phyloP scores from a whole-genome alignment of 805 yeast genomes.

The Lachancea lanzarotensis region DNA sequence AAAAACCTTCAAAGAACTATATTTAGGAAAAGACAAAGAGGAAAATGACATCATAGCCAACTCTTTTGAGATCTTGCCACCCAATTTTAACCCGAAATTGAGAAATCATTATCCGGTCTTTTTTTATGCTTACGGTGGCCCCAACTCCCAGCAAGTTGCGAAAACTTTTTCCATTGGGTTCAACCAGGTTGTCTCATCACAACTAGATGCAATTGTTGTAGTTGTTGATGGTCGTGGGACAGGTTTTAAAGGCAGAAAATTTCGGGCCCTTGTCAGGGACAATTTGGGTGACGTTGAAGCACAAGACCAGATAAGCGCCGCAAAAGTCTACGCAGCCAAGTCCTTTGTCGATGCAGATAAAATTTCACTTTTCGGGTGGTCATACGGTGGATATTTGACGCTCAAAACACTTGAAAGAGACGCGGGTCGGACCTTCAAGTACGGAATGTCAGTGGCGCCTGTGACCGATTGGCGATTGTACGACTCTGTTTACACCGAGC shows the following conservation, averaged over 20 bases:
- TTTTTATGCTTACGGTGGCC: slow-evolving; percentile 92
- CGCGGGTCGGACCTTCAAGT: slow-evolving; percentile 64
- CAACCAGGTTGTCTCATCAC: slow-evolving; percentile 71
- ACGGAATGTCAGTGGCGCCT: slow-evolving; percentile 95
- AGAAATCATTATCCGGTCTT: slow-evolving; percentile 69
- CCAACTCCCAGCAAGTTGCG: slow-evolving; percentile 80
- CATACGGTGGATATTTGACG: slow-evolving; percentile 93
- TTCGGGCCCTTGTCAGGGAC: slow-evolving; percentile 75
- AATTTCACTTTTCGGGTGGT: slow-evolving; percentile 97
- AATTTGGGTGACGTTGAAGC: slow-evolving; percentile 78
- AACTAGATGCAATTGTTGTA: slow-evolving; percentile 76
- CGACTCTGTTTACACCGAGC: slow-evolving; percentile 89
- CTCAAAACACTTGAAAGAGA: slow-evolving; percentile 84
- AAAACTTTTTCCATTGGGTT: slow-evolving; percentile 57
- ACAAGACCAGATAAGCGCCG: slow-evolving; percentile 80
- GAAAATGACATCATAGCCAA: slow-evolving; percentile 48
- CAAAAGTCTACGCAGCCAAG: slow-evolving; percentile 57
- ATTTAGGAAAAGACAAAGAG: slow-evolving; percentile 44
- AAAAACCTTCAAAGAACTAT: slow-evolving; percentile 45
- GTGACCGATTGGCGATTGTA: slow-evolving; percentile 92
- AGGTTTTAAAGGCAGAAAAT: slow-evolving; percentile 75
- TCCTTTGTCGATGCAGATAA: slow-evolving; percentile 59
- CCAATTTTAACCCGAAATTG: slow-evolving; percentile 49
- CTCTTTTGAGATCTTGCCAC: slow-evolving; percentile 71
- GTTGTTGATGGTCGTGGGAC: slow-evolving; percentile 98